Evolutionary conservation across 306 rosid species (phyloP), one percentile per base, ranked within the genome.

Genomic region (Quercus mongolica): DNA sequence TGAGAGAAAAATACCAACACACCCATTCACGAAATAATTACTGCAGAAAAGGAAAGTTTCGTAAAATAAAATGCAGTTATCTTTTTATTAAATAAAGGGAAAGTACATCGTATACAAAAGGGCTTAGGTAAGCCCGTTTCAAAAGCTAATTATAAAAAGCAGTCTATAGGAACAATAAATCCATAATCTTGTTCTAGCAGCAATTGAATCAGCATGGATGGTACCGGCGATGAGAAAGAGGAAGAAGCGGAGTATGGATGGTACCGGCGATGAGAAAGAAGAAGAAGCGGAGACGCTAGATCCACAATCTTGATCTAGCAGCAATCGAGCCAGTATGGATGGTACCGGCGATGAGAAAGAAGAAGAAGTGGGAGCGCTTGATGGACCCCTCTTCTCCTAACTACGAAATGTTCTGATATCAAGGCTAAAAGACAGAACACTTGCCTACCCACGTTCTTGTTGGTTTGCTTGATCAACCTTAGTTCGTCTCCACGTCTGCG

Each of bases 61-160:
- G 4, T 28, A 28, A 28, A 28, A 3, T 3, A 28, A 28, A 28
- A 28, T 28, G 31, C 0, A 28, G 31, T 3, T 3, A 26, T 26
- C 31, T 28, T 28, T 28, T 28, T 28, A 28, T 28, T 28, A 28
- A 28, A 28, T 28, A 28, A 0, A 28, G 31, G 31, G 4, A 28
- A 28, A 3, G 31, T 28, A 28, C 31, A 28, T 28, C 31, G 0
- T 28, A 75, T 15, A 95, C 97, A 2, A 95, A 91, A 73, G 83
- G 91, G 74, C 91, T 92, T 18, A 89, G 98, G 41, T 97, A 95
- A 57, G 97, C 94, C 1, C 90, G 99, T 52, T 95, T 95, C 26
- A 95, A 95, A 80, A 26, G 94, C 96, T 2, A 95, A 93, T 19
- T 92, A 95, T 81, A 95, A 95, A 26, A 26, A 26, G 28, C 28